Evolutionary conservation across 2,329 filamentous ascomycete species (phyloP), one percentile per base, ranked within the genome.

Genomic region (Albophoma yamanashiensis): DNA sequence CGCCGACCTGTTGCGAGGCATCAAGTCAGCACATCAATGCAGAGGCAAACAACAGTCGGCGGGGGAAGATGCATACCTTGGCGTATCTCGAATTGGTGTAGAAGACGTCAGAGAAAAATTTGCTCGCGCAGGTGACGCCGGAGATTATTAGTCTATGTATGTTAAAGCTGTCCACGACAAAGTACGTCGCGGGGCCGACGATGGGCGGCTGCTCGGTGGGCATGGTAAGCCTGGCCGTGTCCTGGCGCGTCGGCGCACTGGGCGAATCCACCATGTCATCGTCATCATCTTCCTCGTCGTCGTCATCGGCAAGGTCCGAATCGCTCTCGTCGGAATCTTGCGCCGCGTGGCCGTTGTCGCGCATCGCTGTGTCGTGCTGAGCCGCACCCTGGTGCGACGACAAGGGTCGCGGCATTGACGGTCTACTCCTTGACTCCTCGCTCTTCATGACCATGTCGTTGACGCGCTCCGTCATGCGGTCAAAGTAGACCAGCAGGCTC

Each of bases 11-110:
- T 22, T 25, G 42, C 56, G 31, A 45, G 20, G 43, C 15, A 45
- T 67, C 55, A 67, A 36, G 65, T 60, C 58, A 62, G 45, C 52
- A 45, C 60, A 60, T 25, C 31, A 34, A 40, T 17, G 27, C n/a
- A 50, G 2, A 27, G 36, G 38, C 40, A 60, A 14, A 27, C 15
- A 47, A 25, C 27, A 20, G 42, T 31, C 31, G 2, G 20, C 8
- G 1, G n/a, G 22, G 31, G 50, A 8, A 7, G 4, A 20, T 55
- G 76, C 80, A 64, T 81, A 96, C 94, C 89, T 97, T 99, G 62
- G 94, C 94, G 73, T 99, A 99, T 86, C 94, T 85, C 59, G 94
- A 97, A 75, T 99, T 99, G 12, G 94, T 99, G 73, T 97, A 99
- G 69, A 99, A 99, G 47, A 97, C 93, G 76, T 99, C 85, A 6